phyloP scores from a whole-genome alignment of 441 rosid species.

The Brassica balearica region DNA sequence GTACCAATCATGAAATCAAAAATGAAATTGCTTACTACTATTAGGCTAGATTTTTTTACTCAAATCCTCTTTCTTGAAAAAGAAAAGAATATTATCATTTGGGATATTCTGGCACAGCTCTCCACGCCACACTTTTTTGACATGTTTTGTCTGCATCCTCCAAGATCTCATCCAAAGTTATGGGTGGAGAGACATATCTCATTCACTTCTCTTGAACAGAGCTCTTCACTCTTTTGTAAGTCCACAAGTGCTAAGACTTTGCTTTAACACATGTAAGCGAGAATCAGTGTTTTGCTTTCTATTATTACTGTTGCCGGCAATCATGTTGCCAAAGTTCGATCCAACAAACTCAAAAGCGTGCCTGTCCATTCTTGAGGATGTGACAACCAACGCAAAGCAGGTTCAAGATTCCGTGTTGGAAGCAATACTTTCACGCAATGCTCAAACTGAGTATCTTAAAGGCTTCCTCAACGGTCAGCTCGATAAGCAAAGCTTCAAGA shows the following conservation, averaged over 20 bases:
- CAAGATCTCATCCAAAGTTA: conserved; percentile 1
- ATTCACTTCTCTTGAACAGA: neutral
- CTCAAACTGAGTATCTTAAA: neutral
- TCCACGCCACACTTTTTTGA: neutral
- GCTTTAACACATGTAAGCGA: neutral
- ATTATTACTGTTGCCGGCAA: neutral
- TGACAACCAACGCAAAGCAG: neutral
- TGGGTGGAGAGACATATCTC: conserved; percentile 2
- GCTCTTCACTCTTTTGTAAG: neutral
- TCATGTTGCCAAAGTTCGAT: conserved; percentile 7
- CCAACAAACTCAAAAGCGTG: neutral
- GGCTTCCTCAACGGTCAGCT: conserved; percentile 9
- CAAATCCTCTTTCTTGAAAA: neutral
- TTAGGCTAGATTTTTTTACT: neutral
- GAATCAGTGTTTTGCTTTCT: neutral
- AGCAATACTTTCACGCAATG: conserved; percentile 6
- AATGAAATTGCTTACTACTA: neutral
- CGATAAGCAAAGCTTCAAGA: conserved; percentile 9
- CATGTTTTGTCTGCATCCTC: neutral
- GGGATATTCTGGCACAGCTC: neutral
- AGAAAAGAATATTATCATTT: neutral
- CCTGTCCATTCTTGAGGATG: neutral
- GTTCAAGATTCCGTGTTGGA: conserved; percentile 13
- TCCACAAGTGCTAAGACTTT: neutral
- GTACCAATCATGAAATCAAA: neutral